Conservation (phyloP, 768 basidiomycete genomes). For the Amanita polypyramis region DNA sequence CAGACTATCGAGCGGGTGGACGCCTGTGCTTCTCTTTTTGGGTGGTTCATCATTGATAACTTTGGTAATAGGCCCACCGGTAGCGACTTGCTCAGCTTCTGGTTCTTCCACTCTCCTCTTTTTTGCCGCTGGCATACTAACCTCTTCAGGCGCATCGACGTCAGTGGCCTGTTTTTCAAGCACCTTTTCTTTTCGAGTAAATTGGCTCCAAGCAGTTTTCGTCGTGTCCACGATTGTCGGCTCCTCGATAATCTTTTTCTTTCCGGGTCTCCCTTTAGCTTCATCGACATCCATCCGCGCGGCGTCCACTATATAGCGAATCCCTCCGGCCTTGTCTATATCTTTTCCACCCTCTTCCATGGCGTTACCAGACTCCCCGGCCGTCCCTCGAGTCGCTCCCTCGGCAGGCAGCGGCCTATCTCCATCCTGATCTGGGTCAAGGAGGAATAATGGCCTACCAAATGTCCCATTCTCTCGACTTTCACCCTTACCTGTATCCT, state of each 20-base stretch:
- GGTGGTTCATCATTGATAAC: background rate
- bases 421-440: constrained; percentile 4
- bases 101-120: constrained; percentile 7
- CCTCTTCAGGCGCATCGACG: background rate
- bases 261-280: constrained; percentile 1
- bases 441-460: constrained; percentile 6
- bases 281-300: constrained; percentile 7
- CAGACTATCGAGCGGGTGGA: constrained; percentile 22
- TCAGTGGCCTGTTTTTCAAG: background rate
- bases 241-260: constrained; percentile 16
- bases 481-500: background rate
- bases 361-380: background rate
- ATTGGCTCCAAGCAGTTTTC: constrained; percentile 32
- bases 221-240: constrained; percentile 28
- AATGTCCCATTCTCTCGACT: background rate
- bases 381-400: no score
- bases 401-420: background rate
- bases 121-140: constrained; percentile 2
- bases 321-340: background rate
- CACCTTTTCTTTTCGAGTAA: background rate
- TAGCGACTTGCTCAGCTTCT: background rate
- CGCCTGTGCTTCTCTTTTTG: background rate
- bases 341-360: background rate
- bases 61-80: background rate
- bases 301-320: background rate